Evolutionary conservation across 352 stramenopile genomes (phyloP).

Genomic region (Globisporangium nodosum): DNA sequence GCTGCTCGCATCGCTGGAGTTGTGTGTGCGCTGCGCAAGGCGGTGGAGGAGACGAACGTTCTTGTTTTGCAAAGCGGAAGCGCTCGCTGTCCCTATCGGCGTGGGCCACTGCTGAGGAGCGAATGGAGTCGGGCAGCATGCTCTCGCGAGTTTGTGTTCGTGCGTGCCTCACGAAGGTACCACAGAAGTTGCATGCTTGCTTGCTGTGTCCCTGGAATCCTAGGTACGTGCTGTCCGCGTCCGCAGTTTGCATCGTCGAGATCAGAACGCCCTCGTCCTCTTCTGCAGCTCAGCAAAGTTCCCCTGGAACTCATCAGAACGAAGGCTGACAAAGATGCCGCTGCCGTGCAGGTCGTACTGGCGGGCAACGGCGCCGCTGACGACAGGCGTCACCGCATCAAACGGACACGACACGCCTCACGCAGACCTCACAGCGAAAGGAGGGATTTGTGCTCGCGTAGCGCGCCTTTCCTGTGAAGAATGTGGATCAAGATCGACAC

Average conservation of each 20-base stretch:
- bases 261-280: neutral
- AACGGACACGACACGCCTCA: too few species aligned
- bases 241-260: neutral
- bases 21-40: too few species aligned
- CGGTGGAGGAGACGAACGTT: too few species aligned
- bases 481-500: too few species aligned
- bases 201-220: neutral
- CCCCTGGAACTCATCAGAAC: too few species aligned
- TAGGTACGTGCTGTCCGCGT: neutral
- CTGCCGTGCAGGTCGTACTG: too few species aligned
- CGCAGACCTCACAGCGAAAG: neutral
- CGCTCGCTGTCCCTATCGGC: neutral
- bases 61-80: too few species aligned
- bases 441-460: neutral
- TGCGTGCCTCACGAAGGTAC: neutral
- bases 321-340: too few species aligned
- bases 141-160: neutral
- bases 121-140: neutral
- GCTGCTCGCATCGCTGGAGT: neutral
- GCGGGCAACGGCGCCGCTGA: neutral
- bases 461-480: too few species aligned
- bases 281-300: too few species aligned
- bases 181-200: neutral
- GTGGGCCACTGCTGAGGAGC: too few species aligned
- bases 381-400: neutral